Evolutionary conservation across 768 basidiomycete genomes (phyloP), one percentile per base, ranked within the genome.

Genomic region (Trichaptum fuscoviolaceum): DNA sequence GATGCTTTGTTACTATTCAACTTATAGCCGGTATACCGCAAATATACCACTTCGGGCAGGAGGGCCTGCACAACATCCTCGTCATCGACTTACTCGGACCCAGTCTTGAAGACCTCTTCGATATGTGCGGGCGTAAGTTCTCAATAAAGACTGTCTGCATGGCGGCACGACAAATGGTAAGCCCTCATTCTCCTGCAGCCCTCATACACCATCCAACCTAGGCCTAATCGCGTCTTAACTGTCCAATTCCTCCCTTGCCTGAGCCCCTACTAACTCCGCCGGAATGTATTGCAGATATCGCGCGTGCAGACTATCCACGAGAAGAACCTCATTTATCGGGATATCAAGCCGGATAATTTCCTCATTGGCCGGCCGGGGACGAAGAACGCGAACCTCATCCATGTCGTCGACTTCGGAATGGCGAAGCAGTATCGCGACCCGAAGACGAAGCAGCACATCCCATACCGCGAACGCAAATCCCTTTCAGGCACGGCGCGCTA

Each of bases 261-360:
- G 42, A 52, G 15, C 10, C 10, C 42, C 42, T 6, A 12, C 12
- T 52, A 52, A 15, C 42, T 20, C 15, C 42, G 3, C 42, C 20
- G 20, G 20, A 52, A 12, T 12, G 42, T 52, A 20, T 52, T 63
- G 15, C 72, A 99, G 96, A 83, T 99, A 67, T 87, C 93, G 63
- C 89, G 97, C 72, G 95, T 97, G 23, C 96, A 99, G 78, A 96
- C 92, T 20, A 98, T 99, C 64, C 97, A 99, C 78, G 96, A 98
- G 79, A 99, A 98, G 85, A 98, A 97, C 79, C 87, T 99, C 73
- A 99, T 99, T 72, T 99, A 99, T 77, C 92, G 97, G 65, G 97
- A 99, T 77, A 99, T 99, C 82, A 99, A 99, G 78, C 97, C 97
- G 10, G 97, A 99, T 81, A 99, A 99, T 79, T 99, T 99, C 77